A percentile compares a stretch with the other conserved stretches of the same genome.
These are phyloP conservation scores for Paragyromitra xinjiangensis DNA, from an alignment of 495 filamentous ascomycete genomes.

Conservation along the genomic window DNA sequence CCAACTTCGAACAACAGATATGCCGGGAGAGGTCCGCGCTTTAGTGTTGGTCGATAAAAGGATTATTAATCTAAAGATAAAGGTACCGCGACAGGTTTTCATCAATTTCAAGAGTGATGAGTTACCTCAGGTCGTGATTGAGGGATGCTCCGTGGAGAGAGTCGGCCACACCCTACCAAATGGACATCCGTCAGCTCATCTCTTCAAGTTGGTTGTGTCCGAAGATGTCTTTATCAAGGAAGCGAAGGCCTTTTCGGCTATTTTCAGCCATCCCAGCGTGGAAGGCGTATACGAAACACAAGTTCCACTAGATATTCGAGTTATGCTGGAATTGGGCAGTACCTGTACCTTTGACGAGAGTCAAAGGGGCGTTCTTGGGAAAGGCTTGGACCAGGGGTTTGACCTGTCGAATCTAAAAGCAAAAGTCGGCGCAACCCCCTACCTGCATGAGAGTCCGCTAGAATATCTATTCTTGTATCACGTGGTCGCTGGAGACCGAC, in stretches of 20 bases:
- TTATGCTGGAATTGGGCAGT: slow-evolving; percentile 86
- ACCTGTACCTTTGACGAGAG: slow-evolving; percentile 93
- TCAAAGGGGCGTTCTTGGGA: slow-evolving; percentile 89
- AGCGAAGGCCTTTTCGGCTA: slow-evolving; percentile 76
- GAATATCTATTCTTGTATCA: slow-evolving; percentile 92
- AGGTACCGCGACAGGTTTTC: slow-evolving; percentile 87
- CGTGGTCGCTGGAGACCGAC: slow-evolving; percentile 84
- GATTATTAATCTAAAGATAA: slow-evolving; percentile 84
- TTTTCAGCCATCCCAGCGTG: slow-evolving; percentile 92
- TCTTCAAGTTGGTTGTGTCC: slow-evolving; percentile 90
- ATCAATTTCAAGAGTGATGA: slow-evolving; percentile 88
- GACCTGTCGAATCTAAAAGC: slow-evolving; percentile 79
- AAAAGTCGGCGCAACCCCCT: slow-evolving; percentile 71
- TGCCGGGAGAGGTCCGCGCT: slow-evolving; percentile 83
- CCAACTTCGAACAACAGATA: slow-evolving; percentile 80
- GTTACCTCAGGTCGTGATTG: slow-evolving; percentile 86
- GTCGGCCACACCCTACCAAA: slow-evolving; percentile 92
- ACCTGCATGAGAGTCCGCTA: slow-evolving; percentile 73
- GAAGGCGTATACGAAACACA: slow-evolving; percentile 97
- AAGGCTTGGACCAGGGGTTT: slow-evolving; percentile 92
- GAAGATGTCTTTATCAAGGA: slow-evolving; percentile 89
- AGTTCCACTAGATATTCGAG: slow-evolving; percentile 81
- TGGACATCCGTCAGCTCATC: slow-evolving; percentile 88
- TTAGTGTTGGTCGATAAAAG: slow-evolving; percentile 94
- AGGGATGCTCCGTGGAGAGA: slow-evolving; percentile 87